phyloP scores from a whole-genome alignment of 2,329 filamentous ascomycete genomes.

The Cladophialophora yegresii region DNA sequence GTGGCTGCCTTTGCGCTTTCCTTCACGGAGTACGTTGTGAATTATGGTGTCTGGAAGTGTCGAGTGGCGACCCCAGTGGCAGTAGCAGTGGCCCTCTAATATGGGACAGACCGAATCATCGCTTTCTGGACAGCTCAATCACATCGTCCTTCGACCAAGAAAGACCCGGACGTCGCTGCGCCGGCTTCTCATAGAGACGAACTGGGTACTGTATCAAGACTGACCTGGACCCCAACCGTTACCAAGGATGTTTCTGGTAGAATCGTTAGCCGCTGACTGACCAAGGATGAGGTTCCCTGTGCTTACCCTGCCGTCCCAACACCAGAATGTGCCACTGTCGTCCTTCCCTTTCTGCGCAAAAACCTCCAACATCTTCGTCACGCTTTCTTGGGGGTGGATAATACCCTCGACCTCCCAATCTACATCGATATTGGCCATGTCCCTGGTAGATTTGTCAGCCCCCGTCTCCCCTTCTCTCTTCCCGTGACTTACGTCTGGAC shows the following conservation, averaged over 20 bases:
- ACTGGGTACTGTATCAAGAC: background rate
- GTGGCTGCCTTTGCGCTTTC: background rate
- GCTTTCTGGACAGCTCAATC: background rate
- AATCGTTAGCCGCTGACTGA: constrained; percentile 7
- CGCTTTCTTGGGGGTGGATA: constrained; percentile 54
- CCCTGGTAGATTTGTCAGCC: constrained; percentile 40
- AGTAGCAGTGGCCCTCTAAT: background rate
- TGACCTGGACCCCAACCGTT: background rate
- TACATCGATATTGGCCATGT: constrained; percentile 57
- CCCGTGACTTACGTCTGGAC: constrained; percentile 50
- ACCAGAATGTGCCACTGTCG: constrained; percentile 60
- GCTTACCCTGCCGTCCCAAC: constrained; percentile 55
- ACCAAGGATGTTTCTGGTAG: constrained; percentile 32
- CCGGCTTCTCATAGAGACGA: background rate
- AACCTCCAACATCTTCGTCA: constrained; percentile 54
- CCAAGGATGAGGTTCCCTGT: background rate
- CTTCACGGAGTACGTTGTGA: background rate
- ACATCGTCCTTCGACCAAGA: background rate
- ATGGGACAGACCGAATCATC: background rate
- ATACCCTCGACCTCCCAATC: constrained; percentile 57
- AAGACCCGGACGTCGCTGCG: background rate
- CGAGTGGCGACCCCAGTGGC: background rate
- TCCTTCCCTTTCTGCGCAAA: constrained; percentile 52
- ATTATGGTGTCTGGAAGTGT: too few relatives aligned
- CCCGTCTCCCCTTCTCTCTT: background rate